Evolutionary conservation across 139 green algal genomes (phyloP).

Genomic region (Coccomyxa sp.): DNA sequence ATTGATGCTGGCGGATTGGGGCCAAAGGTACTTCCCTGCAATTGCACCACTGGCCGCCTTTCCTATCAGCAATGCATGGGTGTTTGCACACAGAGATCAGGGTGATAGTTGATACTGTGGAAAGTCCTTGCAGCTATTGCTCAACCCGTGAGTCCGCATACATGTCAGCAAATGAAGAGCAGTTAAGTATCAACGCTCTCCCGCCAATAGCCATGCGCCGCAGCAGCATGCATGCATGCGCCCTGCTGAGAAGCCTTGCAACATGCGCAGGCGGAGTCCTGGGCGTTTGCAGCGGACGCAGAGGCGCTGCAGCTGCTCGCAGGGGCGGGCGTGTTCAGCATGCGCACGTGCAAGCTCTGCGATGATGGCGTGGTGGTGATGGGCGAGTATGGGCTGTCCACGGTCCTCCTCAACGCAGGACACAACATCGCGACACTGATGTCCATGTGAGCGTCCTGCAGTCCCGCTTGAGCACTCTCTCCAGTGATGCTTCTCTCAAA

Average conservation of each 20-base stretch:
- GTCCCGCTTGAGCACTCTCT: no score
- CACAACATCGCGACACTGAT: constrained; percentile 74
- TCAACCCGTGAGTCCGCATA: neutral
- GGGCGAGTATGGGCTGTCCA: constrained; percentile 71
- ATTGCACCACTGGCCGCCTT: no score
- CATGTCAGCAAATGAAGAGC: neutral
- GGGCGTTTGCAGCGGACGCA: constrained; percentile 37
- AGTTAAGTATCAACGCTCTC: no score
- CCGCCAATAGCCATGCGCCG: no score
- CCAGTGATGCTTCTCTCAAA: neutral
- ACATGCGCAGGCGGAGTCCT: constrained; percentile 32
- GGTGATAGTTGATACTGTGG: no score
- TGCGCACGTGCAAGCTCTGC: constrained; percentile 72
- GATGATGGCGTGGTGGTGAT: constrained; percentile 40
- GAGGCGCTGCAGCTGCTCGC: constrained; percentile 32
- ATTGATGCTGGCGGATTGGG: constrained; percentile 35
- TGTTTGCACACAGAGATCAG: no score
- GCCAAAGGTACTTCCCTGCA: constrained; percentile 16
- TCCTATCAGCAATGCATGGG: no score
- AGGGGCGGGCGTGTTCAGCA: constrained; percentile 34
- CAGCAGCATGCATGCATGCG: no score
- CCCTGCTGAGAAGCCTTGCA: neutral
- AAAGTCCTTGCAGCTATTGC: no score
- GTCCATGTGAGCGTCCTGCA: constrained; percentile 41
- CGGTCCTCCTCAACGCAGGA: constrained; percentile 39